These are phyloP conservation scores for Nectriaceae sp. DNA, from an alignment of 2,329 filamentous ascomycete genomes.

Conservation along the genomic window DNA sequence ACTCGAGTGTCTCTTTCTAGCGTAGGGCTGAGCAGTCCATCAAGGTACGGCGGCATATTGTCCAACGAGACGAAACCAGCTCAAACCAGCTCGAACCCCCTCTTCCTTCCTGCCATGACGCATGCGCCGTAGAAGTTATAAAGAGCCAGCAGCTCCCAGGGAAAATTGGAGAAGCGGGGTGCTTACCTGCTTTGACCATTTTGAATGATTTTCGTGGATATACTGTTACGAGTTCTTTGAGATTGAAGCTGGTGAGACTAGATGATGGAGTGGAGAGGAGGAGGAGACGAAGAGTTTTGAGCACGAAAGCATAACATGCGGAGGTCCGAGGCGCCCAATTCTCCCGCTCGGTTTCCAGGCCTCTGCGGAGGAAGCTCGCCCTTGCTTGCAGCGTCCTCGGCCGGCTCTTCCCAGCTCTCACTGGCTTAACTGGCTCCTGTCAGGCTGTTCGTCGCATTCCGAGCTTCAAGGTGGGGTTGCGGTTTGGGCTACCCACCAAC, in stretches of 20 bases:
- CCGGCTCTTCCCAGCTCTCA: conserved; percentile 4
- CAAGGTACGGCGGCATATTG: conserved; percentile 42
- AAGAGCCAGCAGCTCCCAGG: conserved; percentile 18
- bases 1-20: conserved; percentile 15
- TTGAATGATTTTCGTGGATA: conserved; percentile 57
- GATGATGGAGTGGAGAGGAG: conserved; percentile 2
- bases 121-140: conserved; percentile 25
- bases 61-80: conserved; percentile 50
- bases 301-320: conserved; percentile 7
- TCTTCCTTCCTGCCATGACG: conserved; percentile 14
- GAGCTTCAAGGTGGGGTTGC: conserved; percentile 21
- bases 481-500: neutral
- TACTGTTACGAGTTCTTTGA: conserved; percentile 17
- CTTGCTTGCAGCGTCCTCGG: neutral
- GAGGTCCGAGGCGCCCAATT: conserved; percentile 23
- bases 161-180: conserved; percentile 5
- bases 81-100: conserved; percentile 56
- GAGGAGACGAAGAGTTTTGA: conserved; percentile 22
- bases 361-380: neutral
- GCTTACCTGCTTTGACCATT: conserved; percentile 98
- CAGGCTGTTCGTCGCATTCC: neutral
- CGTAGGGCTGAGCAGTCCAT: conserved; percentile 36
- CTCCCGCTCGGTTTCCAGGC: conserved; percentile 6
- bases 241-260: conserved; percentile 19
- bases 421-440: no score